Evolutionary conservation across 106 monocot species (phyloP).

Genomic region (Iris macrosiphon): DNA sequence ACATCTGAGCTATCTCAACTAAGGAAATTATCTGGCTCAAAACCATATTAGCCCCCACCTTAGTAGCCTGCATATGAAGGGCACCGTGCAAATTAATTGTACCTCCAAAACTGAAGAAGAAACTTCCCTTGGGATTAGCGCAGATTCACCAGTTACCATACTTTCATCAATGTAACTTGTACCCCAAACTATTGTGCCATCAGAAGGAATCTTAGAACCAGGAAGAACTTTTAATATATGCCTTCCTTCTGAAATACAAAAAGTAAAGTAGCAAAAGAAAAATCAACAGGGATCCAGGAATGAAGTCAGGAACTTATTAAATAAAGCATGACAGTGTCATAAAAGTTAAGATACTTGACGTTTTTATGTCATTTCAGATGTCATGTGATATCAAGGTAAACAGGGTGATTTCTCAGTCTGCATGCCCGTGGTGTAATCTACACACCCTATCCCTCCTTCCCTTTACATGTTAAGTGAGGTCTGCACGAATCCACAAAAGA

Average conservation of each 20-base stretch:
- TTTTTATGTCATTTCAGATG: no score
- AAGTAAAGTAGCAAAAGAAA: neutral
- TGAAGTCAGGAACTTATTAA: no score
- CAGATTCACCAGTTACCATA: slow-evolving; percentile 93
- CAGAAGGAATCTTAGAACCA: slow-evolving; percentile 75
- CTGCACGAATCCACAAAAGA: no score
- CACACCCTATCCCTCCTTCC: no score
- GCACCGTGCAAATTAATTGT: slow-evolving; percentile 81
- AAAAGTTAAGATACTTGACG: no score
- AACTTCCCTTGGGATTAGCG: slow-evolving; percentile 43
- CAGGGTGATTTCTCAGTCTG: no score
- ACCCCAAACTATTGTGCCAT: slow-evolving; percentile 72
- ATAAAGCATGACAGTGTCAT: neutral
- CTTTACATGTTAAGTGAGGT: no score
- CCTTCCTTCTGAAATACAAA: slow-evolving; percentile 43
- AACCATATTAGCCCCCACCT: slow-evolving; percentile 66
- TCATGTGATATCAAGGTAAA: no score
- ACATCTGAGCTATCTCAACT: slow-evolving; percentile 84
- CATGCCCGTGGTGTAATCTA: no score
- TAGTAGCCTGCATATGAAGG: slow-evolving; percentile 62
- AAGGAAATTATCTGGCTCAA: slow-evolving; percentile 82
- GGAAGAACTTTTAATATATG: slow-evolving; percentile 68
- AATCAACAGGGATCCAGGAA: neutral
- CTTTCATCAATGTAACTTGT: slow-evolving; percentile 82
- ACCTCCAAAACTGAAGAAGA: slow-evolving; percentile 67